phyloP scores from a whole-genome alignment of 306 rosid genomes.

The Quercus ilex region DNA sequence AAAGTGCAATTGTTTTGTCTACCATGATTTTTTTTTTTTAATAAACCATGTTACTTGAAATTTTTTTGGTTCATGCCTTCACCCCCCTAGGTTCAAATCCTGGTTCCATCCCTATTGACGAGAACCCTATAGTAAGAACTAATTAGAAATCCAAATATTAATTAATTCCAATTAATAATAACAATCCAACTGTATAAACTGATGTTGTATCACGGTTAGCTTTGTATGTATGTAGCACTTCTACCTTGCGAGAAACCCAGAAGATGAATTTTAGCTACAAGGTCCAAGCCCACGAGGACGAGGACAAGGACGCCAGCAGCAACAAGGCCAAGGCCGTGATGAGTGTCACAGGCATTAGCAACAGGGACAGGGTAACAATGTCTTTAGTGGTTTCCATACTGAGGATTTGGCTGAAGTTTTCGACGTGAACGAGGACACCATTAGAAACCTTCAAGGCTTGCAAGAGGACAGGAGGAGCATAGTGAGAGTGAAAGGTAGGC shows the following conservation, averaged over 20 bases:
- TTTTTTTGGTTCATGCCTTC: too few relatives aligned
- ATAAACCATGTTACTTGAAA: too few relatives aligned
- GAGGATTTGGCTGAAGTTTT: conserved; percentile 34
- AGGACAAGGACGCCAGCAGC: not conserved
- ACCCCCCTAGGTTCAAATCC: too few relatives aligned
- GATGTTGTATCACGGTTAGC: too few relatives aligned
- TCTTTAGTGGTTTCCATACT: conserved; percentile 37
- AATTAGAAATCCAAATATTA: too few relatives aligned
- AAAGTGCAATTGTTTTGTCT: too few relatives aligned
- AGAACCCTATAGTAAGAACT: too few relatives aligned
- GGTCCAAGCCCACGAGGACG: not conserved
- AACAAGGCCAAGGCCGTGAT: not conserved
- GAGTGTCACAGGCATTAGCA: not conserved
- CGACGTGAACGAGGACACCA: conserved; percentile 23
- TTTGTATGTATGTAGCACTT: conserved; percentile 31
- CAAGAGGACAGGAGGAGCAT: conserved; percentile 35
- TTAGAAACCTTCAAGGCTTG: conserved; percentile 27
- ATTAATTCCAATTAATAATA: not conserved
- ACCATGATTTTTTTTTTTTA: too few relatives aligned
- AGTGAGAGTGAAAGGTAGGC: conserved; percentile 28
- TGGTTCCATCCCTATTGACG: too few relatives aligned
- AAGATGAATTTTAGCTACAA: conserved; percentile 28
- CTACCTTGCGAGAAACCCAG: conserved; percentile 61
- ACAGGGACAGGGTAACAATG: conserved; percentile 18
- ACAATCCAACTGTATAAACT: not conserved